Base-by-base conservation (phyloP, 495 filamentous ascomycete species). In the Penicillium atrosanguineum region DNA sequence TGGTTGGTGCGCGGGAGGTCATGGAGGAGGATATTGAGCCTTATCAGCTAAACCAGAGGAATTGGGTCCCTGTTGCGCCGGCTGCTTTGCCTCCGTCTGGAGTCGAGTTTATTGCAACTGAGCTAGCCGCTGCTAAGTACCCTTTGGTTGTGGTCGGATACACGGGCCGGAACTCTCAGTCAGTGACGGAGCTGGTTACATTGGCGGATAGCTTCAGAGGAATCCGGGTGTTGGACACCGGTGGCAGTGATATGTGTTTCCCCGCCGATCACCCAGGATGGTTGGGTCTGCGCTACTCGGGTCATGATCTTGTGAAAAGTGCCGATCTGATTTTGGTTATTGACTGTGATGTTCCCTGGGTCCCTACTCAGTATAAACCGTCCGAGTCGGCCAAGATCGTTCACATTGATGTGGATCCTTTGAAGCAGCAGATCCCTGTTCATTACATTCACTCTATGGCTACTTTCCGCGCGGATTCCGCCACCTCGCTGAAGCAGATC, bases 241-340 rank as follows among this genome's bases (percentile, higher is more conserved):
- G 89, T 21, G 92, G 91, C 31, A 88, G 88, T 63, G 93, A 97
- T 66, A 94, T 97, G 93, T 95, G 89, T 63, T 97, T 97, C 71
- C 93, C 93, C 3, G 87, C 85, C 2, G 78, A 92, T 46, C 91
- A 96, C 54, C 74, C 76, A 0, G 83, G 72, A 7, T 87, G 85
- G 78, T 67, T 96, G 23, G 90, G 93, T 2, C 64, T 95, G 57
- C 77, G 84, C 54, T 96, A 84, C 57, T 90, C 91, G 11, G 75
- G 83, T 3, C 89, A 96, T 38, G 84, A 89, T 15, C 71, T 76
- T 6, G 88, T 96, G 57, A 77, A 74, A 41, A 85, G 83, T 6
- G 88, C 93, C 0, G 93, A 96, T 64, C 80, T 88, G 21, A 96
- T 97, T 57, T 56, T 97, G 4, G 84, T 96, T 9, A 67, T 94